Base-by-base conservation (phyloP, 106 monocot genomes). In the Chionographis japonica region DNA sequence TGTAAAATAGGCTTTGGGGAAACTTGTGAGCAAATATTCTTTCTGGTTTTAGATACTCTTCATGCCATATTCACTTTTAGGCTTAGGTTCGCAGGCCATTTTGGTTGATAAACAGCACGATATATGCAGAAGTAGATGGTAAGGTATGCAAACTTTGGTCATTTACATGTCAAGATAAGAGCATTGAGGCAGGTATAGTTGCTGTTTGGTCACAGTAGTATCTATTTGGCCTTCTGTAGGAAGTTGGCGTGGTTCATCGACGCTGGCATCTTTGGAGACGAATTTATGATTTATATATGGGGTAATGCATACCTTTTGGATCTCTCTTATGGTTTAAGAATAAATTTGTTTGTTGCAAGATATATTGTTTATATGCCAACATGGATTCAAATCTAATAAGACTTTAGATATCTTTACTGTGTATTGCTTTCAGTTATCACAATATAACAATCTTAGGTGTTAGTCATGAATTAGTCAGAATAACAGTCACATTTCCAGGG, bases 51-150 rank as follows among this genome's bases (percentile, higher is more conserved):
- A 60, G 54, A 53, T 27, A 55, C 8, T 37, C 17, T 63, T 70
- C 67, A 53, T 66, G 41, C 60, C 66, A 65, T 72, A 86, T 72
- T 67, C 53, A 81, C 61, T 75, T 56, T 75, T 83, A 63, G 46
- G 41, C 65, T 76, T 82, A 98, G 97, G 85, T 98, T 69, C 89
- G 89, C 74, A 85, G 92, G 72, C 97, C 97, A 68, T 84, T 98
- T 87, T 98, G 92, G 92, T 87, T 72, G 86, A 92, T 98, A 71
- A 98, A 92, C 70, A 98, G 97, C 80, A 79, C 86, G 43, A 98
- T 98, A 56, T 98, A 92, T 79, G 92, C 77, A 57, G 97, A 98
- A 82, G 85, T 98, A 63, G 80, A 92, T 79, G 92, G 92, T 66
- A 90, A 98, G 89, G 97, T 98, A 80, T 66, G 83, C 56, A 51